phyloP scores from a whole-genome alignment of 345 rosid species.

The Ailanthus altissimus region DNA sequence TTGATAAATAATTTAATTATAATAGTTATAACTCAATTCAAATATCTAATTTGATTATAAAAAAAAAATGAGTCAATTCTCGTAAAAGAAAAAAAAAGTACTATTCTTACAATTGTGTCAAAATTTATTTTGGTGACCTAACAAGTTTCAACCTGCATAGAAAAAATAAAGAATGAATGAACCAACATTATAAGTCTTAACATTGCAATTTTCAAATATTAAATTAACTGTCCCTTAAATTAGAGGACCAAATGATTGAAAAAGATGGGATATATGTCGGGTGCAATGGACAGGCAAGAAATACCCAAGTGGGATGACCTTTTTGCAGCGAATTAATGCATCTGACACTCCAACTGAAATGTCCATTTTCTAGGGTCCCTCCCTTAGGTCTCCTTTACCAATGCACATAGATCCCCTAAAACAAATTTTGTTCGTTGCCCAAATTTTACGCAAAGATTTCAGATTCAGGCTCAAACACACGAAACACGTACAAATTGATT shows the following conservation, averaged over 20 bases:
- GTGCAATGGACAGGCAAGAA: slow-evolving; percentile 20
- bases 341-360: not conserved
- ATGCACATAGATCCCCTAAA: not conserved
- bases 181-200: too few relatives aligned
- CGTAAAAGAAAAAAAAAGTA: too few relatives aligned
- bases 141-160: too few relatives aligned
- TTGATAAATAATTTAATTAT: too few relatives aligned
- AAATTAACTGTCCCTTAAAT: too few relatives aligned
- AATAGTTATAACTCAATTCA: too few relatives aligned
- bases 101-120: too few relatives aligned
- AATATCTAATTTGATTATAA: too few relatives aligned
- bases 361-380: not conserved
- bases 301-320: slow-evolving; percentile 2
- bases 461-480: not conserved
- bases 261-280: not conserved
- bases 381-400: not conserved
- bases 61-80: too few relatives aligned
- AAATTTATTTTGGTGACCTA: too few relatives aligned
- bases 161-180: too few relatives aligned
- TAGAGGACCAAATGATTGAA: not conserved
- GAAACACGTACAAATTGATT: not conserved
- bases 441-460: not conserved
- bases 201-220: too few relatives aligned
- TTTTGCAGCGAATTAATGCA: not conserved
- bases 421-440: not conserved